phyloP scores from a whole-genome alignment of 176 grass and related monocot species.

The Thalia dealbata region DNA sequence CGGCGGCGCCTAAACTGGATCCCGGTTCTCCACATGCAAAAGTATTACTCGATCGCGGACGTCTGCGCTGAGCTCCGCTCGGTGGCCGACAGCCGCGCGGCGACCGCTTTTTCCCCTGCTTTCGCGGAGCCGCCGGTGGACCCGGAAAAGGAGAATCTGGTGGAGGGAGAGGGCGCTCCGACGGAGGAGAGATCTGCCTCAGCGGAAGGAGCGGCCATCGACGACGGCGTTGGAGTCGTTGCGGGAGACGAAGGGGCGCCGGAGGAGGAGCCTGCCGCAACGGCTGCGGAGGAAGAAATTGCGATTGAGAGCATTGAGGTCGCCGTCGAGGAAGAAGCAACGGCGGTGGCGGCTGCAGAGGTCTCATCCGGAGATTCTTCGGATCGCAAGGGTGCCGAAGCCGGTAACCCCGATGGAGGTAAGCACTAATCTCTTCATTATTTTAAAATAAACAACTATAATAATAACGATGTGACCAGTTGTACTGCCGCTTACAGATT shows the following conservation, averaged over 20 bases:
- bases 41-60: constrained; percentile 79
- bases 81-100: constrained; percentile 34
- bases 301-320: not conserved
- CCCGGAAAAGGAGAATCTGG: constrained; percentile 45
- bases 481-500: not conserved
- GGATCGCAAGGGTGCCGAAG: constrained; percentile 55
- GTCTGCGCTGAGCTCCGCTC: constrained; percentile 49
- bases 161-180: constrained; percentile 14
- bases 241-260: constrained; percentile 12
- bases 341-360: constrained; percentile 24
- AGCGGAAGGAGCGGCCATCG: not conserved
- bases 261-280: constrained; percentile 17
- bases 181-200: constrained; percentile 30
- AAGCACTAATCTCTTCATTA: constrained; percentile 14
- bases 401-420: constrained; percentile 52
- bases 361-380: constrained; percentile 74
- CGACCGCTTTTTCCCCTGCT: not conserved
- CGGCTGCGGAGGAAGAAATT: not conserved
- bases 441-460: not conserved
- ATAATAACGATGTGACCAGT: not conserved
- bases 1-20: constrained; percentile 92
- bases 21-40: constrained; percentile 94
- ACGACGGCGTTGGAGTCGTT: not conserved
- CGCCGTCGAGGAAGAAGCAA: not conserved
- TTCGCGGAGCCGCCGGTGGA: not conserved